These are phyloP conservation scores for Marasmius oreades DNA, from an alignment of 1,284 basidiomycete genomes.

Conservation along the genomic window DNA sequence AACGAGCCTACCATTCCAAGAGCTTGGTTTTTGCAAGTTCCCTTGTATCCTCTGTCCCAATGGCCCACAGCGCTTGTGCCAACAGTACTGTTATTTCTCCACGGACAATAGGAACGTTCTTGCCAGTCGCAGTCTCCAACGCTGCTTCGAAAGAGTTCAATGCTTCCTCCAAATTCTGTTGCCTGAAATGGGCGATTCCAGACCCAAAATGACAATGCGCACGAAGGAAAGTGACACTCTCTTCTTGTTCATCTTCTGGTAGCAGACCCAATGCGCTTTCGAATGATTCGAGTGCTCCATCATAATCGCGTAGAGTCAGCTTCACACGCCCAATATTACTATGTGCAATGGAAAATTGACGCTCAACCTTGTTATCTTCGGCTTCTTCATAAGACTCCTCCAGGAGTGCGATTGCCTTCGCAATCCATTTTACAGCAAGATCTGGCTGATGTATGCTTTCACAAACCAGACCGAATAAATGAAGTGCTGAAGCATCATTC, in stretches of 20 bases:
- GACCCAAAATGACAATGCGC: conserved; percentile 70
- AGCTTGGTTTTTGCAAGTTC: conserved; percentile 80
- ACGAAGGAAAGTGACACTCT: conserved; percentile 35
- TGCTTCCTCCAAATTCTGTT: conserved; percentile 60
- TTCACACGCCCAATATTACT: conserved; percentile 79
- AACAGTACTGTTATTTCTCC: conserved; percentile 77
- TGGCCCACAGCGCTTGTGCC: conserved; percentile 79
- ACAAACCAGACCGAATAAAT: conserved; percentile 84
- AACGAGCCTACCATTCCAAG: conserved; percentile 72
- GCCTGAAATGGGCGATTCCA: conserved; percentile 70
- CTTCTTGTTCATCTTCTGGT: conserved; percentile 40
- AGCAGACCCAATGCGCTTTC: conserved; percentile 76
- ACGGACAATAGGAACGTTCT: conserved; percentile 38
- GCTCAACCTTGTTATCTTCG: conserved; percentile 77
- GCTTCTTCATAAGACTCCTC: conserved; percentile 87
- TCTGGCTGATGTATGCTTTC: conserved; percentile 79
- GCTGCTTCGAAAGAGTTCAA: conserved; percentile 67
- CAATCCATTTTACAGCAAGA: conserved; percentile 55
- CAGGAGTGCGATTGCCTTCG: conserved; percentile 69
- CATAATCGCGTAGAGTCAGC: conserved; percentile 57
- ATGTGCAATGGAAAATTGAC: conserved; percentile 80
- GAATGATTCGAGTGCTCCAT: conserved; percentile 66
- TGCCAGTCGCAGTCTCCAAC: conserved; percentile 48
- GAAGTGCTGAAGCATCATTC: conserved; percentile 71
- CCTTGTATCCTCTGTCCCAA: conserved; percentile 69